Conservation (phyloP, 257 asterid genomes). For the Capsicum baccatum region DNA sequence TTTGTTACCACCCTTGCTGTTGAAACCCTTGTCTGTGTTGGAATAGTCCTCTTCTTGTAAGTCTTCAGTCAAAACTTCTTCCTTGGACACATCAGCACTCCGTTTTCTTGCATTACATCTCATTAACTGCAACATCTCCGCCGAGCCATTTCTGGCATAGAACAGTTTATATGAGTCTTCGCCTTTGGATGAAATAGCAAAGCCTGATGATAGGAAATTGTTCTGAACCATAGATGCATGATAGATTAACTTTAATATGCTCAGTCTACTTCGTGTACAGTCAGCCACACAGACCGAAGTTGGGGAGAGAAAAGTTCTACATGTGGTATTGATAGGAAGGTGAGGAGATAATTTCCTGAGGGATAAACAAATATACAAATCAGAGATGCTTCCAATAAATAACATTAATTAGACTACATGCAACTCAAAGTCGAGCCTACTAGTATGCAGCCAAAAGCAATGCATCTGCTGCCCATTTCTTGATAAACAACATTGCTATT, state of each 20-base stretch:
- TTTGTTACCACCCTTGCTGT: constrained; percentile 41
- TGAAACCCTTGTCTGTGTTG: constrained; percentile 26
- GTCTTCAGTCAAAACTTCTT: constrained; percentile 37
- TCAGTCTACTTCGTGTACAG: constrained; percentile 30
- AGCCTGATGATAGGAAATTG: constrained; percentile 37
- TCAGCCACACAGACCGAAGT: constrained; percentile 41
- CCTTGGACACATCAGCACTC: constrained; percentile 32
- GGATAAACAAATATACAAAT: constrained; percentile 30
- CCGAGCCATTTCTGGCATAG: constrained; percentile 36
- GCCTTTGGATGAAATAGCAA: constrained; percentile 38
- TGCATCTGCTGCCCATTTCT: neutral
- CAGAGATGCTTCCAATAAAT: neutral
- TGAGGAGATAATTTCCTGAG: constrained; percentile 59
- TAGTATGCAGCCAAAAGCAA: neutral
- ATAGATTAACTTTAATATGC: constrained; percentile 29
- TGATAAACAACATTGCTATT: neutral
- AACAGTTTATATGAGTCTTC: constrained; percentile 38
- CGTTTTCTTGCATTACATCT: constrained; percentile 40
- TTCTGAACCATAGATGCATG: constrained; percentile 41
- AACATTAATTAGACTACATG: neutral
- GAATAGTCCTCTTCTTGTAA: constrained; percentile 25
- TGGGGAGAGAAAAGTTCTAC: constrained; percentile 32
- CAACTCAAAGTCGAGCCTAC: neutral
- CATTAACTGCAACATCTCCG: constrained; percentile 34
- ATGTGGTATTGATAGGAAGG: constrained; percentile 39